These are phyloP conservation scores for Neoscytalidium dimidiatum DNA, from an alignment of 2,329 filamentous ascomycete species.

Conservation along the genomic window DNA sequence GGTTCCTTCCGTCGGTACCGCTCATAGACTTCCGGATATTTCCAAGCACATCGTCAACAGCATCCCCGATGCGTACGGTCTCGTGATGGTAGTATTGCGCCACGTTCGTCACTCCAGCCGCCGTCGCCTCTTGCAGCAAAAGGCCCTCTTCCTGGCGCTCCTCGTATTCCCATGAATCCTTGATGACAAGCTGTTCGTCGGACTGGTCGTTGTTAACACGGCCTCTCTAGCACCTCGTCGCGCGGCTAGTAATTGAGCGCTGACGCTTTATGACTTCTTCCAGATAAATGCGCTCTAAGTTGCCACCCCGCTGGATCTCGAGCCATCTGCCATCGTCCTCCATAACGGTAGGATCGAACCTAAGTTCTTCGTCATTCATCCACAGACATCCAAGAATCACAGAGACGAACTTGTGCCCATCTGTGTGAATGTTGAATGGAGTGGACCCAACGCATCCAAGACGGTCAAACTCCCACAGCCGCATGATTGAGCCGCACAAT, in stretches of 20 bases:
- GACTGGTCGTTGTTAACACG: constrained; percentile 34
- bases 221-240: constrained; percentile 31
- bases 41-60: constrained; percentile 37
- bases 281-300: constrained; percentile 26
- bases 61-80: constrained; percentile 38
- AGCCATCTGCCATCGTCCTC: constrained; percentile 37
- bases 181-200: constrained; percentile 41
- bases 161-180: constrained; percentile 48
- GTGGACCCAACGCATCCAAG: constrained; percentile 49
- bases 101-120: constrained; percentile 41
- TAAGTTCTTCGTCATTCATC: constrained; percentile 44
- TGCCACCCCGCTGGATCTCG: constrained; percentile 40
- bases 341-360: constrained; percentile 49
- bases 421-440: constrained; percentile 49
- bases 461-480: constrained; percentile 50
- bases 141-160: constrained; percentile 47
- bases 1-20: constrained; percentile 18
- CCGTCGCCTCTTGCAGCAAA: constrained; percentile 40
- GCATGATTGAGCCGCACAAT: constrained; percentile 48
- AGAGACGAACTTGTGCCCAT: constrained; percentile 44
- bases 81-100: constrained; percentile 47
- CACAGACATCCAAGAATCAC: constrained; percentile 46
- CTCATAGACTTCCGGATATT: constrained; percentile 36
- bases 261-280: constrained; percentile 24
- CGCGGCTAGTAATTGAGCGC: constrained; percentile 23